Conservation (phyloP, 75 land plant genomes). For the Picea glauca region DNA sequence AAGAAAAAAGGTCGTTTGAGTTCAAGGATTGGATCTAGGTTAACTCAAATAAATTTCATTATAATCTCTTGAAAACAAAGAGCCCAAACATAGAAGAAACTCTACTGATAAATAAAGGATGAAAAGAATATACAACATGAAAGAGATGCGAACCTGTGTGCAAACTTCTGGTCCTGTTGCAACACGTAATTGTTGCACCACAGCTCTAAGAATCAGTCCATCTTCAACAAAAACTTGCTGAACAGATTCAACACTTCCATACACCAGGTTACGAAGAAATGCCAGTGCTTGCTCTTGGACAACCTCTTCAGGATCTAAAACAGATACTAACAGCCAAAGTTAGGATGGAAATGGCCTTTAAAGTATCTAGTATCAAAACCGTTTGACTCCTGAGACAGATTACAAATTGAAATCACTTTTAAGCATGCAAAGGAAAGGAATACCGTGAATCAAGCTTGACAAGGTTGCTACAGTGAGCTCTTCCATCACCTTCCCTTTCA, state of each 20-base stretch:
- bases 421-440: neutral
- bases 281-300: slow-evolving; percentile 93
- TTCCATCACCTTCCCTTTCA: slow-evolving; percentile 59
- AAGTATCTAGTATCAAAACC: neutral
- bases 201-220: slow-evolving; percentile 50
- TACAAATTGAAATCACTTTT: neutral
- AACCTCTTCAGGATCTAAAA: slow-evolving; percentile 73
- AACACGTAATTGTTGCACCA: slow-evolving; percentile 55
- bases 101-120: neutral
- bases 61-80: no score
- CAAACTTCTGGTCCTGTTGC: slow-evolving; percentile 55
- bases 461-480: slow-evolving; percentile 68
- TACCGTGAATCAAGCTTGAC: slow-evolving; percentile 81
- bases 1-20: no score
- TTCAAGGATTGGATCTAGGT: no score
- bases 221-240: slow-evolving; percentile 68
- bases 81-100: neutral
- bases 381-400: neutral
- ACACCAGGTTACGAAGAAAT: slow-evolving; percentile 82
- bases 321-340: neutral
- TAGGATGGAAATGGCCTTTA: neutral
- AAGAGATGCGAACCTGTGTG: slow-evolving; percentile 61
- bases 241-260: slow-evolving; percentile 69
- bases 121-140: neutral
- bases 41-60: no score